phyloP scores from a whole-genome alignment of 306 rosid species.

The Senna siamea region DNA sequence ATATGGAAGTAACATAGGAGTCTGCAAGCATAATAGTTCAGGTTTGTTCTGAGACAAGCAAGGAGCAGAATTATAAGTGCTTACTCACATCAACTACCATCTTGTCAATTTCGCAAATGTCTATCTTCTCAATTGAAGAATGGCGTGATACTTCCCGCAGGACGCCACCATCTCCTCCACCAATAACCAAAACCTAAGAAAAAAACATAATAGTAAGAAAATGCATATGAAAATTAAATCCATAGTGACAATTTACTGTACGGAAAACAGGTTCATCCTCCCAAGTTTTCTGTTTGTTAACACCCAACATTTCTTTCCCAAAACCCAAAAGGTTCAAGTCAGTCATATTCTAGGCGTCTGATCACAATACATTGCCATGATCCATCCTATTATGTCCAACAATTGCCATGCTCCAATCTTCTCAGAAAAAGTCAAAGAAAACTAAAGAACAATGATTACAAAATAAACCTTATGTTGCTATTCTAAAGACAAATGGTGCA shows the following conservation, averaged over 20 bases:
- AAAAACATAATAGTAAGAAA: slow-evolving; percentile 26
- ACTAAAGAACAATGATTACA: neutral
- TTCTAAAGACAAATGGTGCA: neutral
- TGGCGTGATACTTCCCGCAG: slow-evolving; percentile 91
- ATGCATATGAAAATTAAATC: neutral
- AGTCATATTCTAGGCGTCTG: neutral
- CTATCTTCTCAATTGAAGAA: slow-evolving; percentile 85
- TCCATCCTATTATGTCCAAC: neutral
- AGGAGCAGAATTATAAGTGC: slow-evolving; percentile 19
- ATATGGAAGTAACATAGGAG: slow-evolving; percentile 13
- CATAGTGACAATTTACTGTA: neutral
- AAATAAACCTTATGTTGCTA: neutral
- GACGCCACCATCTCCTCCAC: slow-evolving; percentile 99
- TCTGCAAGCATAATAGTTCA: slow-evolving; percentile 18
- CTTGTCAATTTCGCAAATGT: slow-evolving; percentile 96
- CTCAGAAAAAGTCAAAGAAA: neutral
- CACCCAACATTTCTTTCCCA: neutral
- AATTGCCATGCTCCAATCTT: neutral
- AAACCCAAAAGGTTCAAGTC: neutral
- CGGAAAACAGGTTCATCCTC: neutral
- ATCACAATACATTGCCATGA: neutral
- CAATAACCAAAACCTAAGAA: slow-evolving; percentile 87
- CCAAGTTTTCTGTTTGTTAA: neutral
- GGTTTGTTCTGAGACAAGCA: slow-evolving; percentile 19
- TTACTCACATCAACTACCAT: slow-evolving; percentile 94